Conservation (phyloP, 2,329 filamentous ascomycete genomes). For the Cordyceps fumosorosea region DNA sequence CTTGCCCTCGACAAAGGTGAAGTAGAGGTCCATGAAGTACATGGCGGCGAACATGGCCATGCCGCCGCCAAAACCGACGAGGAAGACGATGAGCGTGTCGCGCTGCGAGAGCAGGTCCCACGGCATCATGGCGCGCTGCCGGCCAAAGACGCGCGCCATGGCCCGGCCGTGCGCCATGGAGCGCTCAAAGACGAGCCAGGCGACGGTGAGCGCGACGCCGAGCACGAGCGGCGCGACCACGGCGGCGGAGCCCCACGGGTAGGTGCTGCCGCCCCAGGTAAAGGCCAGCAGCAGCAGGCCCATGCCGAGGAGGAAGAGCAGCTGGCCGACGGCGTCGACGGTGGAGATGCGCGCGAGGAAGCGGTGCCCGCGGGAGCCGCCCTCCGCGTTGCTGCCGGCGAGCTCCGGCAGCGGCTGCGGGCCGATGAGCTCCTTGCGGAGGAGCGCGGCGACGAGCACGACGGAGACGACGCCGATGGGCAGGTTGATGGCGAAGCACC, state of each 20-base stretch:
- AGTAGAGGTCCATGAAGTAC: constrained; percentile 65
- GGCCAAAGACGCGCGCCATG: constrained; percentile 41
- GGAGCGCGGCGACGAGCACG: constrained; percentile 45
- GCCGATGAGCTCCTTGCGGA: constrained; percentile 52
- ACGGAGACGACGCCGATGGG: constrained; percentile 47
- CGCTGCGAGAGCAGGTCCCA: constrained; percentile 50
- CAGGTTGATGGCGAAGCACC: constrained; percentile 59
- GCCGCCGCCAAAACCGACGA: constrained; percentile 54
- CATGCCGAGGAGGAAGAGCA: constrained; percentile 49
- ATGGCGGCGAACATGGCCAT: constrained; percentile 48
- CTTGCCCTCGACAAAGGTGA: constrained; percentile 48
- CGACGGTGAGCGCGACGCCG: constrained; percentile 34
- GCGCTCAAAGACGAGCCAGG: constrained; percentile 46
- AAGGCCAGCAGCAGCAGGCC: constrained; percentile 48
- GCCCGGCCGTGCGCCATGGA: constrained; percentile 43
- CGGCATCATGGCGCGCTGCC: constrained; percentile 59
- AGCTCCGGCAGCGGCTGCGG: constrained; percentile 42
- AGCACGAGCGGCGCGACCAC: constrained; percentile 44
- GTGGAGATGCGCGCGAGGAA: constrained; percentile 42
- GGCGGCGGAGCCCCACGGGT: constrained; percentile 42
- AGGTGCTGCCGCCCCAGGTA: constrained; percentile 49
- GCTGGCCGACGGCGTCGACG: constrained; percentile 48
- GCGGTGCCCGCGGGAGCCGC: constrained; percentile 20
- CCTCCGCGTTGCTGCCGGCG: constrained; percentile 30
- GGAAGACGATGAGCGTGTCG: constrained; percentile 54